Conservation (phyloP, 164 flowering plant species). For the Chloranthus sessilifolius region DNA sequence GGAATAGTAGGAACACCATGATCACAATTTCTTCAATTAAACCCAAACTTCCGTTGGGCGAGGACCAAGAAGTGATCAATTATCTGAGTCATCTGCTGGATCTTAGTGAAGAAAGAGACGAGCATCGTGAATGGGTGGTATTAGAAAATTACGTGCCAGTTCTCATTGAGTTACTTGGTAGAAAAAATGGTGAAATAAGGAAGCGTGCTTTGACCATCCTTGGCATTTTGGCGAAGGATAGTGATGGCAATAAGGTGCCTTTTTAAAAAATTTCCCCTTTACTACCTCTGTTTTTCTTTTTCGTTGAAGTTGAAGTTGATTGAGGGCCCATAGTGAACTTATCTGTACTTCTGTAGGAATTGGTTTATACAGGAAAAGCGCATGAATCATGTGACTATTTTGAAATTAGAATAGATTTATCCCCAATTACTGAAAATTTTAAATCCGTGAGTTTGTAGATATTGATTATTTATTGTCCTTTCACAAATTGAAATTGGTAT, state of each 20-base stretch:
- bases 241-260: conserved; percentile 56
- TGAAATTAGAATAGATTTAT: too few relatives aligned
- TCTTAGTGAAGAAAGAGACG: conserved; percentile 51
- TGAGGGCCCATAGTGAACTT: too few relatives aligned
- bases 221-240: conserved; percentile 43
- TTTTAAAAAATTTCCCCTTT: too few relatives aligned
- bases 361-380: too few relatives aligned
- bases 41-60: conserved; percentile 32
- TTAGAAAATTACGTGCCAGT: conserved; percentile 54
- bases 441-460: too few relatives aligned
- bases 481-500: neutral
- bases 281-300: too few relatives aligned
- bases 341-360: too few relatives aligned
- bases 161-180: conserved; percentile 40
- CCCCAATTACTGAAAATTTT: too few relatives aligned
- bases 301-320: too few relatives aligned
- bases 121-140: conserved; percentile 62
- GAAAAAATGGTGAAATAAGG: conserved; percentile 41
- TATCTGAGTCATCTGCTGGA: conserved; percentile 42
- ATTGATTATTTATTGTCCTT: neutral
- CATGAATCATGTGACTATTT: too few relatives aligned
- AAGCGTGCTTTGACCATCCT: conserved; percentile 44
- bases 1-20: conserved; percentile 72
- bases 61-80: conserved; percentile 43
- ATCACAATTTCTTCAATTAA: conserved; percentile 52